These are phyloP conservation scores for Selaginella tamariscina DNA, from an alignment of 75 land plant genomes.

Conservation along the genomic window DNA sequence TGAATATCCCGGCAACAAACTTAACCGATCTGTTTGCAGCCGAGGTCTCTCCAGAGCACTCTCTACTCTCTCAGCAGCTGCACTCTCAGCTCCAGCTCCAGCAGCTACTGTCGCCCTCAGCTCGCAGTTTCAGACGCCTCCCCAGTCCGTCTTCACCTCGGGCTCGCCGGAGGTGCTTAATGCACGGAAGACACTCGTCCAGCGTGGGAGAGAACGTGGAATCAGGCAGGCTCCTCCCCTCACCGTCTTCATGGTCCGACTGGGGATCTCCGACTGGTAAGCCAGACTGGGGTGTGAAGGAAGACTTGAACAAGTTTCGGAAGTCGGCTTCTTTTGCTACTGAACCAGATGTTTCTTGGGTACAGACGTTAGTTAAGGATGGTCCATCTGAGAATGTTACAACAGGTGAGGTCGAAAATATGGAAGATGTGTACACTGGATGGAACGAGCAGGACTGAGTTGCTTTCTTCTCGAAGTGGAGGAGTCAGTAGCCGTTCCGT, in stretches of 20 bases:
- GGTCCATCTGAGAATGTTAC: slow-evolving; percentile 36
- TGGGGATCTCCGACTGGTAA: slow-evolving; percentile 65
- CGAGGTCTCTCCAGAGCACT: slow-evolving; percentile 43
- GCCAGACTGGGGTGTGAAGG: slow-evolving; percentile 53
- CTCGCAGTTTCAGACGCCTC: neutral
- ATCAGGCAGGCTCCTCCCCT: neutral
- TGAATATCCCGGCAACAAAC: slow-evolving; percentile 34
- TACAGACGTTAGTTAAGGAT: slow-evolving; percentile 58
- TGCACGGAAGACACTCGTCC: neutral
- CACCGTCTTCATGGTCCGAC: slow-evolving; percentile 21
- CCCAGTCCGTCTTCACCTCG: neutral
- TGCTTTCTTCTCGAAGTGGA: neutral
- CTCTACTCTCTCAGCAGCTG: slow-evolving; percentile 35
- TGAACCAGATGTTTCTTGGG: slow-evolving; percentile 64
- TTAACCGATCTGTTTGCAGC: slow-evolving; percentile 67
- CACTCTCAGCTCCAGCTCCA: slow-evolving; percentile 38
- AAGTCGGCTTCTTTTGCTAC: slow-evolving; percentile 56
- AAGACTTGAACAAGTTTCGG: slow-evolving; percentile 48
- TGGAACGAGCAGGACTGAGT: neutral
- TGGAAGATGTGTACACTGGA: neutral
- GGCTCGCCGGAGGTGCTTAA: neutral
- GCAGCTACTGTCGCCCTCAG: slow-evolving; percentile 39
- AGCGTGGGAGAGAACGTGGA: neutral
- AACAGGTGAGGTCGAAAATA: neutral
- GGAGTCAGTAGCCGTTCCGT: neutral